These are phyloP conservation scores for Boletus speciosus DNA, from an alignment of 768 basidiomycete genomes.

Conservation along the genomic window DNA sequence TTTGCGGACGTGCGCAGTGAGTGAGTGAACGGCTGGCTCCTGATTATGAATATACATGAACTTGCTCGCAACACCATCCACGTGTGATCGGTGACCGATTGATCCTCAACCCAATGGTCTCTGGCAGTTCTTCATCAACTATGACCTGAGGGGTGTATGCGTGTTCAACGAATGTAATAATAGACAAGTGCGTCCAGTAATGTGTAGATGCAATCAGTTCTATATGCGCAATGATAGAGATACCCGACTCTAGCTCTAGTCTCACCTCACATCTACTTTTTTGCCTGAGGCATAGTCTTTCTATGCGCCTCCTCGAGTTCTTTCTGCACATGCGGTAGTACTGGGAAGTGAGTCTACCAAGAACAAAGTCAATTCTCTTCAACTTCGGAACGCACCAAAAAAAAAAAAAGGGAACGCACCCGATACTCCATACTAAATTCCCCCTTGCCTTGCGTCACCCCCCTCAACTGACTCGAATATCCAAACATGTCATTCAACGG, in stretches of 20 bases:
- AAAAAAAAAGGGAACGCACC: constrained; percentile 35
- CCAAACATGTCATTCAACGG: constrained; percentile 98
- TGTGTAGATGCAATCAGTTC: constrained; percentile 15
- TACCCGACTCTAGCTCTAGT: neutral
- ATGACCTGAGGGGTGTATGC: neutral
- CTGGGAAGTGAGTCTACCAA: constrained; percentile 70
- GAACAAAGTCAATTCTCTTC: neutral
- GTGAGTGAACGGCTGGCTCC: neutral
- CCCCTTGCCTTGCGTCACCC: constrained; percentile 95
- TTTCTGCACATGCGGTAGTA: constrained; percentile 80
- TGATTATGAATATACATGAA: neutral
- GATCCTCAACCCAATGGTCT: neutral
- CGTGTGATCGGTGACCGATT: neutral
- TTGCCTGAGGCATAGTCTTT: constrained; percentile 66
- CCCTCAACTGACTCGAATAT: constrained; percentile 89
- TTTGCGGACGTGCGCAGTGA: neutral
- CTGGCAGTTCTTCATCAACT: neutral
- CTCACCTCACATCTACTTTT: constrained; percentile 51
- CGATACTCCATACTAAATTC: constrained; percentile 82
- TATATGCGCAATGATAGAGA: constrained; percentile 14
- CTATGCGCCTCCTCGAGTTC: constrained; percentile 86
- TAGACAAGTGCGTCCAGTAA: constrained; percentile 13
- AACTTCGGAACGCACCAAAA: neutral
- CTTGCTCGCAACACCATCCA: neutral
- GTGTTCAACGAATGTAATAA: constrained; percentile 5